Percentiles rank a stretch among this genome's conserved stretches.
Conservation (phyloP, 306 rosid genomes). For the Rosa persica region DNA sequence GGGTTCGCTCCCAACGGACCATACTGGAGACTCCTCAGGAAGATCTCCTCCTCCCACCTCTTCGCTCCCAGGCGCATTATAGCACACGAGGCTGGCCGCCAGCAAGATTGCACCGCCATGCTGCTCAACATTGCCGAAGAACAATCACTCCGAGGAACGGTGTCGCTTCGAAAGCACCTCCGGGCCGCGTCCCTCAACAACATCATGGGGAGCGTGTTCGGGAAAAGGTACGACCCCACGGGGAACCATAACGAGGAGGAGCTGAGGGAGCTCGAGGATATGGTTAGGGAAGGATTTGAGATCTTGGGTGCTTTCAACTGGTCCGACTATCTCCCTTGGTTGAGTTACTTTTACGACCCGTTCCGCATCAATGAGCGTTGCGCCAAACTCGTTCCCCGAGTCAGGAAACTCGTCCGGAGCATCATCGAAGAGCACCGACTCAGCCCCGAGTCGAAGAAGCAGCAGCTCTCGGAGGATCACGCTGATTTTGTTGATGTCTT, state of each 20-base stretch:
- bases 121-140: constrained; percentile 27
- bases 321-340: constrained; percentile 54
- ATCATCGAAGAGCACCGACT: constrained; percentile 47
- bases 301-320: constrained; percentile 56
- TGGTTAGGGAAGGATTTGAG: constrained; percentile 60
- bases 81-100: constrained; percentile 47
- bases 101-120: constrained; percentile 41
- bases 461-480: constrained; percentile 31
- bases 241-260: constrained; percentile 9
- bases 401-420: constrained; percentile 31
- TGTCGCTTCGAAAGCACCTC: constrained; percentile 33
- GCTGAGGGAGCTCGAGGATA: constrained; percentile 28
- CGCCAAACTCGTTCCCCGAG: constrained; percentile 46
- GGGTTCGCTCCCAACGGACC: constrained; percentile 60
- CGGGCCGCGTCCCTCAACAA: constrained; percentile 44
- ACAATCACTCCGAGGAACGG: constrained; percentile 12
- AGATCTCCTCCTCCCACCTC: constrained; percentile 52
- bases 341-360: constrained; percentile 42
- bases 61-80: constrained; percentile 45
- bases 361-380: constrained; percentile 38
- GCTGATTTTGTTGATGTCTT: constrained; percentile 56
- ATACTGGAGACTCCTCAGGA: constrained; percentile 51
- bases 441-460: neutral
- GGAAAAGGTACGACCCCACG: constrained; percentile 31
- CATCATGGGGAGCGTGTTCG: constrained; percentile 55